Conservation (phyloP, 495 filamentous ascomycete species). For the Hypoxylon cercidicola region DNA sequence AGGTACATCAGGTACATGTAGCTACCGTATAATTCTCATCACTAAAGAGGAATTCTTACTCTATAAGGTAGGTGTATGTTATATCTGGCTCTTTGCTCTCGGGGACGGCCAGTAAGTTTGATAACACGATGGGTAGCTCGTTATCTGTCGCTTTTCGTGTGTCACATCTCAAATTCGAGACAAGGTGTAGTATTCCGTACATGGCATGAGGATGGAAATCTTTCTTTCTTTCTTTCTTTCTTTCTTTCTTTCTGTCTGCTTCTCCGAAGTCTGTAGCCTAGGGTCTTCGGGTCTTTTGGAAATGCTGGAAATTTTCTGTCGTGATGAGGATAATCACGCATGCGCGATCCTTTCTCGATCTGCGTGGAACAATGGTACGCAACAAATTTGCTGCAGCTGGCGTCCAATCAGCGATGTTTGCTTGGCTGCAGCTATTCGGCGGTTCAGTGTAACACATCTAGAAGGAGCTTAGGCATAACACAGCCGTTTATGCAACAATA, state of each 20-base stretch:
- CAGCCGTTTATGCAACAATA: too few relatives aligned
- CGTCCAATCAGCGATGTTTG: constrained; percentile 11
- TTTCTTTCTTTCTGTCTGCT: too few relatives aligned
- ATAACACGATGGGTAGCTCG: too few relatives aligned
- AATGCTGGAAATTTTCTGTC: background rate
- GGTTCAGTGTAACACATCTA: constrained; percentile 28
- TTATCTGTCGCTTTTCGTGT: constrained; percentile 5
- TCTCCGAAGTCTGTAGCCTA: background rate
- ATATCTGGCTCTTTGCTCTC: too few relatives aligned
- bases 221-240: background rate
- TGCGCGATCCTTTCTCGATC: constrained; percentile 23
- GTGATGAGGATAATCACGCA: constrained; percentile 26
- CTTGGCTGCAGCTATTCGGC: constrained; percentile 9
- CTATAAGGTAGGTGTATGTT: too few relatives aligned
- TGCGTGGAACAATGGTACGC: constrained; percentile 18
- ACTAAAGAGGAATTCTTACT: too few relatives aligned
- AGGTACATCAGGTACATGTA: too few relatives aligned
- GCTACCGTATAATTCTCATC: too few relatives aligned
- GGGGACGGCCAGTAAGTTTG: too few relatives aligned
- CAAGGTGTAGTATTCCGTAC: background rate
- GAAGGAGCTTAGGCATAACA: constrained; percentile 11
- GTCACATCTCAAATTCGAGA: constrained; percentile 9
- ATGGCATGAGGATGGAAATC: background rate
- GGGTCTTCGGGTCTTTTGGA: background rate
- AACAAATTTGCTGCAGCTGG: constrained; percentile 10